Base-by-base conservation (phyloP, 495 filamentous ascomycete genomes). In the Extremus antarcticus region DNA sequence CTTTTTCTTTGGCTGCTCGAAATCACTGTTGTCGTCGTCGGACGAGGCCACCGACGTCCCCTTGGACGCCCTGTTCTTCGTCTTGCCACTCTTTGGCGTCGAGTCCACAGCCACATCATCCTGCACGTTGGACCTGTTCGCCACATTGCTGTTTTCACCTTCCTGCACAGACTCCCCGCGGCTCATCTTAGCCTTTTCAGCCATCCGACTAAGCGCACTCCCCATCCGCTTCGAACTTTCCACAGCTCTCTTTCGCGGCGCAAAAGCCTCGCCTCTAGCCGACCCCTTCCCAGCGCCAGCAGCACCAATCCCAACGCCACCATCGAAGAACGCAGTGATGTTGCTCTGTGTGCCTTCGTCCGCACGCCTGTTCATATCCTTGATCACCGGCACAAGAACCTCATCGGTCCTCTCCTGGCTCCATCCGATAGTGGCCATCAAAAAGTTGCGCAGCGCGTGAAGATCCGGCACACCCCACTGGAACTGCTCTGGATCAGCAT, bases 351-450 rank as follows among this genome's bases (percentile, higher is more conserved):
- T 95, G 0, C 94, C 92, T 68, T 97, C 92, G 13, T 77, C 75
- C 56, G 85, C 83, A 32, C 91, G 74, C 1, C 78, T 77, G 68
- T 96, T 96, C 87, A 97, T 94, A 65, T 97, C 94, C 47, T 81
- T 75, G 32, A 98, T 88, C 0, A 98, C 94, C 0, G 92, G 92
- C 10, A 97, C 86, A 2, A 98, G 78, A 1, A 97, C 85, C 65
- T 97, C 91, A 58, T 97, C 94, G 0, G 91, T 96, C 20, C 87
- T 76, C 64, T 95, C 90, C 64, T 84, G 81, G 46, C 75, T 79
- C 92, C 92, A 98, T 0, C 92, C 92, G 56, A 98, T 85, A 0
- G 89, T 94, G n/a, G 75, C 70, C 88, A 94, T 95, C 41, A 98
- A 72, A 61, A 90, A 98, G 17, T 72, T 72, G n/a, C 94, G 70